Conservation (phyloP, 2,329 filamentous ascomycete species). For the Colletotrichum tanaceti region DNA sequence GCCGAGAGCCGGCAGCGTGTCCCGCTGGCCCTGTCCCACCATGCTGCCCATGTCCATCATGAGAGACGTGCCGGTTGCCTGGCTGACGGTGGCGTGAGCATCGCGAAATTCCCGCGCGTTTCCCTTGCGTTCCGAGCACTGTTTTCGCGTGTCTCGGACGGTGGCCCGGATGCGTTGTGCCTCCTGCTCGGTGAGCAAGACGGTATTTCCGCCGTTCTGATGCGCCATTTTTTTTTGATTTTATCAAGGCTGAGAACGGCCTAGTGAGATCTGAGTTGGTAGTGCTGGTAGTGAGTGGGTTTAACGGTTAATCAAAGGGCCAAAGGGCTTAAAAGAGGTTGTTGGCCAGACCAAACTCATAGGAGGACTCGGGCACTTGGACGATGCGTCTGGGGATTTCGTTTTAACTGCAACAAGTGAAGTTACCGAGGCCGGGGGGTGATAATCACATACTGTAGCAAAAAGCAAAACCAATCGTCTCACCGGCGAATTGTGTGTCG, state of each 20-base stretch:
- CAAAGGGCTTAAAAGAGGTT: background rate
- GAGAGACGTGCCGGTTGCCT: slow-evolving; percentile 43
- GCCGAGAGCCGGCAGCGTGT: slow-evolving; percentile 46
- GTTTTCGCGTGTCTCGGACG: slow-evolving; percentile 42
- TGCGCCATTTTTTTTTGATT: slow-evolving; percentile 10
- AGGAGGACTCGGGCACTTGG: too few relatives aligned
- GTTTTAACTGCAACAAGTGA: background rate
- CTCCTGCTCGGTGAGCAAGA: slow-evolving; percentile 50
- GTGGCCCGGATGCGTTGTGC: slow-evolving; percentile 46
- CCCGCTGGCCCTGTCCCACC: slow-evolving; percentile 42
- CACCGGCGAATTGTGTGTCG: slow-evolving; percentile 8
- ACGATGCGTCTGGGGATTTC: background rate
- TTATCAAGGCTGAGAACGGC: background rate
- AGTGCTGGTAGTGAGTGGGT: background rate
- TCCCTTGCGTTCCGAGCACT: slow-evolving; percentile 43
- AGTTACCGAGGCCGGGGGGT: background rate
- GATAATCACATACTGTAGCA: too few relatives aligned
- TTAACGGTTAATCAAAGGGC: too few relatives aligned
- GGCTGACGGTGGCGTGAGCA: slow-evolving; percentile 31
- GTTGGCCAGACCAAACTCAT: background rate
- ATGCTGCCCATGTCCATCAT: slow-evolving; percentile 49
- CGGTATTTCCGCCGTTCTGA: slow-evolving; percentile 42
- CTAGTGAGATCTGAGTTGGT: too few relatives aligned
- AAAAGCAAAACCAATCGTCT: background rate
- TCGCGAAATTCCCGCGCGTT: slow-evolving; percentile 24